Evolutionary conservation across 129 eudicot species (phyloP), one percentile per base, ranked within the genome.

Genomic region (Chrysanthemum seticuspe): DNA sequence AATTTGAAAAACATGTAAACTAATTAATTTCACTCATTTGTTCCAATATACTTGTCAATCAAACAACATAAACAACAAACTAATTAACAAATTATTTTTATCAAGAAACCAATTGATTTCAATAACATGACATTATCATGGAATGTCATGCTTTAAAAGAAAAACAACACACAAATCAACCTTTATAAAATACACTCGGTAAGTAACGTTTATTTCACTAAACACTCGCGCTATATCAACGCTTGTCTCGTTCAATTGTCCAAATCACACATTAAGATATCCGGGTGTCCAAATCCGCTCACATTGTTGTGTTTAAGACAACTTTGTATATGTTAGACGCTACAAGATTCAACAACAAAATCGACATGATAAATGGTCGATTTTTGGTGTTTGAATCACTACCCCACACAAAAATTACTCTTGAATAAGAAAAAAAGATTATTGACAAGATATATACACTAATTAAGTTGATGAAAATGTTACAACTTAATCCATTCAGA

Each of bases 401-500:
- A 29, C 40, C 56, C 48, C 49, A 61, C 65, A 15, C 40, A 64
- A 11, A 52, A 12, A 21, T 49, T 2, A 74, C 69, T 57, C 58
- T 67, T 15, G 2, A 2, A 51, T 10, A 36, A 40, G 16, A 51
- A 21, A 51, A 7, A 51, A 54, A 60, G 27, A 62, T 67, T 67
- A 74, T 67, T 51, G 50, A 44, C 68, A 62, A 75, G 62, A 52
- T 60, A 79, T 74, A 51, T 21, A 68, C 80, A 69, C 14, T n/a
- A 74, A 11, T 15, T 27, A 15, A 31, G 12, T 53, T 48, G 52
- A 44, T n/a, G 18, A 69, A 51, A 62, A 18, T 3, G 47, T 81
- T 70, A 90, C 25, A 88, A 34, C 21, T 66, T 86, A 78, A 88
- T 86, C 99, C 99, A 94, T 83, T 94, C 97, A 59, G 82, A 84